A percentile compares a stretch with the other conserved stretches of the same genome.
These are phyloP conservation scores for Piper betle DNA, from an alignment of 164 flowering plant genomes.

Conservation along the genomic window DNA sequence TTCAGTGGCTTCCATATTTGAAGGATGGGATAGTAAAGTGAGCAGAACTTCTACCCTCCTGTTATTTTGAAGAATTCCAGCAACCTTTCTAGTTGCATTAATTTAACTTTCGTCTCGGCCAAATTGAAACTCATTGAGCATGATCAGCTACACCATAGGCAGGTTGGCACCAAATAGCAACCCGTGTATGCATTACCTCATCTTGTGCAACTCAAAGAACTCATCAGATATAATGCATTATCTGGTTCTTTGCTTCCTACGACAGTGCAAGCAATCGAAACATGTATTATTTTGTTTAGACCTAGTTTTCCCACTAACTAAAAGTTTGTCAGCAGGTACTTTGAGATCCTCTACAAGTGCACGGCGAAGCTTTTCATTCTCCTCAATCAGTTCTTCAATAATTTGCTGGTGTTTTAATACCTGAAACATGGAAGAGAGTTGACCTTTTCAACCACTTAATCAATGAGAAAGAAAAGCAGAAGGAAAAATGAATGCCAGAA, in stretches of 20 bases:
- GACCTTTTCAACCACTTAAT: neutral
- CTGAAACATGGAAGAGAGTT: slow-evolving; percentile 20
- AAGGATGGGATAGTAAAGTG: too few relatives aligned
- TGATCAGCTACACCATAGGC: too few relatives aligned
- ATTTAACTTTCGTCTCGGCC: too few relatives aligned
- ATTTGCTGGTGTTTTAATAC: slow-evolving; percentile 71
- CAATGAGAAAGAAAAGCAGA: neutral
- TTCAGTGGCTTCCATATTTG: too few relatives aligned
- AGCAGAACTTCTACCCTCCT: too few relatives aligned
- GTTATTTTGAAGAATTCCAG: too few relatives aligned
- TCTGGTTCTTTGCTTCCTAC: slow-evolving; percentile 48
- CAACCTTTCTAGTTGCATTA: too few relatives aligned
- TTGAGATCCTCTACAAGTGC: slow-evolving; percentile 70
- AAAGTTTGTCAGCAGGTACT: slow-evolving; percentile 28
- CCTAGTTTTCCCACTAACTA: slow-evolving; percentile 8
- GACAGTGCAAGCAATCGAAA: slow-evolving; percentile 72
- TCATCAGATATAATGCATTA: neutral
- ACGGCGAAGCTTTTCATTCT: slow-evolving; percentile 65
- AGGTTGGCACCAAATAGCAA: too few relatives aligned
- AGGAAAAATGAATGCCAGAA: neutral
- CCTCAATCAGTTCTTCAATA: slow-evolving; percentile 69
- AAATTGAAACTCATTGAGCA: too few relatives aligned
- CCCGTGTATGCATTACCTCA: too few relatives aligned
- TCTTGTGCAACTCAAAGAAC: too few relatives aligned
- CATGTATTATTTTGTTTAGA: slow-evolving; percentile 22